A percentile compares a stretch with the other conserved stretches of the same genome.
Conservation (phyloP, 1,139 yeast species). For the Hansenula sp. region DNA sequence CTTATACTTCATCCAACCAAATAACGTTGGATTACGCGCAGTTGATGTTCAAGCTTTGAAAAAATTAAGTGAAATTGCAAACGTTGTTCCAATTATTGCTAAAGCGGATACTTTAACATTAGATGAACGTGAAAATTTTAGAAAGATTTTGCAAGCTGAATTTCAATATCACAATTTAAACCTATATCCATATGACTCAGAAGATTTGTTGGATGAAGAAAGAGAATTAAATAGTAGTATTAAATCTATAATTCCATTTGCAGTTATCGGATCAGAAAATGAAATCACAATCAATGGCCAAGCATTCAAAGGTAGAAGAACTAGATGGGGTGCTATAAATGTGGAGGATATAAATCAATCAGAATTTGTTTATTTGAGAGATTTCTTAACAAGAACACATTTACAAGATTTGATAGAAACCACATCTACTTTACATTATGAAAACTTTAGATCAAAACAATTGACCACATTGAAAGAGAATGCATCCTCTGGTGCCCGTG, state of each 20-base stretch:
- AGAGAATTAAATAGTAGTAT: constrained; percentile 74
- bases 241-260: constrained; percentile 84
- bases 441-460: constrained; percentile 89
- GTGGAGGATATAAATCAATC: constrained; percentile 93
- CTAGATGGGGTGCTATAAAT: constrained; percentile 89
- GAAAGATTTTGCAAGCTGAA: constrained; percentile 72
- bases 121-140: constrained; percentile 76
- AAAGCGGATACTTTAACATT: constrained; percentile 86
- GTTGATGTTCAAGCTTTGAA: constrained; percentile 81
- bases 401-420: constrained; percentile 94
- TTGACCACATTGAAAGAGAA: constrained; percentile 91
- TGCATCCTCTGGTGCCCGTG: constrained; percentile 35
- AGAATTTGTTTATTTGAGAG: constrained; percentile 90
- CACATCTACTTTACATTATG: constrained; percentile 85
- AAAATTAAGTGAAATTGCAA: constrained; percentile 84
- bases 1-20: constrained; percentile 87
- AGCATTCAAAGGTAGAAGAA: constrained; percentile 82
- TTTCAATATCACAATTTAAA: constrained; percentile 69
- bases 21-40: constrained; percentile 72
- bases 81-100: constrained; percentile 94
- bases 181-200: constrained; percentile 83
- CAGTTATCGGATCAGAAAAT: constrained; percentile 89
- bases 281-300: constrained; percentile 74
- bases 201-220: constrained; percentile 73
- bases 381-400: constrained; percentile 91